A percentile compares a stretch with the other conserved stretches of the same genome.
Conservation (phyloP, 371 early-diverging fungal species). For the Fennellomyces sp. region DNA sequence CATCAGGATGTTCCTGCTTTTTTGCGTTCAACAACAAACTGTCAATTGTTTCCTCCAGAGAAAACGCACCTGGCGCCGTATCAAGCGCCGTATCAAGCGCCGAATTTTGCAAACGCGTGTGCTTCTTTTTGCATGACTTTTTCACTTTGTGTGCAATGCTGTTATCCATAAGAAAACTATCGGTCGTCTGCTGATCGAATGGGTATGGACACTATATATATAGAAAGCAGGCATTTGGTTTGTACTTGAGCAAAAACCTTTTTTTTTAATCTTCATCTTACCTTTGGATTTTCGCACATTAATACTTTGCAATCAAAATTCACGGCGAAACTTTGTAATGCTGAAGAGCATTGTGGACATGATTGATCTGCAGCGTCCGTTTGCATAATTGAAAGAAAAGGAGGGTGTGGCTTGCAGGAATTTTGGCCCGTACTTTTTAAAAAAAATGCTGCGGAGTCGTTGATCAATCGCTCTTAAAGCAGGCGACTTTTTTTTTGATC, state of each 20-base stretch:
- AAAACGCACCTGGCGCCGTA: constrained; percentile 3
- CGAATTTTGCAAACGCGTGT: background rate
- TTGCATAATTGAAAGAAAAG: background rate
- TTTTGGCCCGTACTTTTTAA: too few relatives aligned
- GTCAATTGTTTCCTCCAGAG: background rate
- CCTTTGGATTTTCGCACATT: background rate
- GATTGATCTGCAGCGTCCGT: background rate
- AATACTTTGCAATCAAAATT: background rate
- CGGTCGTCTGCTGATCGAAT: background rate
- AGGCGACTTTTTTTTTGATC: too few relatives aligned
- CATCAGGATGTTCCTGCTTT: background rate
- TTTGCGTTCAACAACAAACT: background rate
- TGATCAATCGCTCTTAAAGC: too few relatives aligned
- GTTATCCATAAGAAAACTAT: background rate
- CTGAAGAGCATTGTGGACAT: background rate
- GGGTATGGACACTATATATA: constrained; percentile 1
- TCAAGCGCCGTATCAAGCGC: background rate
- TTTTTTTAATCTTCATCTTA: background rate
- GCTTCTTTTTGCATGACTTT: background rate
- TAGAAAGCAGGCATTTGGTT: background rate
- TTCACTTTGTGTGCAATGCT: background rate
- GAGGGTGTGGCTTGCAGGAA: background rate
- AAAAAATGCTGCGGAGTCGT: too few relatives aligned
- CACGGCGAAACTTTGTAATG: background rate
- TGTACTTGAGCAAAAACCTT: background rate